These are phyloP conservation scores for Chloromonas sp. DNA, from an alignment of 163 green algal species.

Conservation along the genomic window DNA sequence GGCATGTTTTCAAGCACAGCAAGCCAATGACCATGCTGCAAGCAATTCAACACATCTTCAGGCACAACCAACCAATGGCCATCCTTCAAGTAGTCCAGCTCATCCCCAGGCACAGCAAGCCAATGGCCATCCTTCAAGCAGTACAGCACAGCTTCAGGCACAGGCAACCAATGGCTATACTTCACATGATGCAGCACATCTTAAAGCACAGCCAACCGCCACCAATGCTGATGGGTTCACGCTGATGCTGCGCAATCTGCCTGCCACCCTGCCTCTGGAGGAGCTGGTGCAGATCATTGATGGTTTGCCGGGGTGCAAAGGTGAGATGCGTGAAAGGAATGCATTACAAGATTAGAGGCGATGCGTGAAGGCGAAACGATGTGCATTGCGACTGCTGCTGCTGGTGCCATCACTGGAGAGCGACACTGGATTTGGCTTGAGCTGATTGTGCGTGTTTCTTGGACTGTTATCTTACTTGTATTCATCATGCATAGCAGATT, in stretches of 20 bases:
- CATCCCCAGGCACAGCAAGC: neutral
- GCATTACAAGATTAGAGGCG: no score
- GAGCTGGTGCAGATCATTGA: neutral
- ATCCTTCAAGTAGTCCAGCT: neutral
- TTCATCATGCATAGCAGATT: neutral
- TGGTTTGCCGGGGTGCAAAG: neutral
- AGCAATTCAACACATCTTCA: neutral
- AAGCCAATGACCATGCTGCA: neutral
- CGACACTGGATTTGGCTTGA: neutral
- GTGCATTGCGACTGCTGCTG: no score
- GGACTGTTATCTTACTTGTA: no score
- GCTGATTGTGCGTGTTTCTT: no score
- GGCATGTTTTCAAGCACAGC: neutral
- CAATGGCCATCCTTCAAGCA: neutral
- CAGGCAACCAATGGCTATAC: neutral
- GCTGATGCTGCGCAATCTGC: neutral
- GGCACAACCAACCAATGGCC: neutral
- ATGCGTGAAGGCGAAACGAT: no score
- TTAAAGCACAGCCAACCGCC: neutral
- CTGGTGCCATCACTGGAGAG: neutral
- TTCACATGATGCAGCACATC: neutral
- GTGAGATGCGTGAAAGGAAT: neutral
- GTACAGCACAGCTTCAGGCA: neutral
- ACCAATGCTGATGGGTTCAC: neutral
- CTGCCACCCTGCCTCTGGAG: neutral